phyloP scores from a whole-genome alignment of 345 rosid genomes.

The Citropsis articulata region DNA sequence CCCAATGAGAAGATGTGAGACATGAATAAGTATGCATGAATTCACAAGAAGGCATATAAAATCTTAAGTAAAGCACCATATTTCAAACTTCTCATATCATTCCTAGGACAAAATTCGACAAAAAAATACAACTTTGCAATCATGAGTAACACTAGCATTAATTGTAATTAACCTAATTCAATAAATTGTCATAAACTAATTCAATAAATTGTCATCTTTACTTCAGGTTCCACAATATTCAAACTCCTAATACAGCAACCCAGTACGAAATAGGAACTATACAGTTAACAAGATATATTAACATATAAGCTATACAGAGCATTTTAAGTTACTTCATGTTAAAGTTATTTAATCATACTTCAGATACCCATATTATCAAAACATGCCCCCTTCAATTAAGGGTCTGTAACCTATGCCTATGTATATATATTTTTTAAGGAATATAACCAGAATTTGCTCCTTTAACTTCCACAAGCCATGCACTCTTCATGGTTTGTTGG shows the following conservation, averaged over 20 bases:
- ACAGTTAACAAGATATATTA: not conserved
- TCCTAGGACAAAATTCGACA: no score
- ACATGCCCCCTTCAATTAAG: no score
- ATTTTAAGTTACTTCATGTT: not conserved
- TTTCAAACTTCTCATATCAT: no score
- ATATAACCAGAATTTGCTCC: not conserved
- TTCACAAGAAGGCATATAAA: no score
- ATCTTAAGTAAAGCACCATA: no score
- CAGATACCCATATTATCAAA: no score
- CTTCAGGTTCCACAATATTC: not conserved
- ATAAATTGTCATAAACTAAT: not conserved
- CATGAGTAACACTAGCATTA: not conserved
- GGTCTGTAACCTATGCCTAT: not conserved
- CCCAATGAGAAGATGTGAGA: no score
- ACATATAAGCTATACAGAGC: not conserved
- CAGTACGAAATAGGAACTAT: not conserved
- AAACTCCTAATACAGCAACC: not conserved
- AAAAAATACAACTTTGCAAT: no score
- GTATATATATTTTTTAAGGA: not conserved
- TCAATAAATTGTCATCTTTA: not conserved
- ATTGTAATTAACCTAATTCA: not conserved
- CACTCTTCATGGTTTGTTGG: slow-evolving; percentile 80
- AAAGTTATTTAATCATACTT: no score
- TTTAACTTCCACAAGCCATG: slow-evolving; percentile 61
- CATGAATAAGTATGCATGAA: no score